Base-by-base conservation (phyloP, 75 land plant genomes). In the Azolla pinnata region DNA sequence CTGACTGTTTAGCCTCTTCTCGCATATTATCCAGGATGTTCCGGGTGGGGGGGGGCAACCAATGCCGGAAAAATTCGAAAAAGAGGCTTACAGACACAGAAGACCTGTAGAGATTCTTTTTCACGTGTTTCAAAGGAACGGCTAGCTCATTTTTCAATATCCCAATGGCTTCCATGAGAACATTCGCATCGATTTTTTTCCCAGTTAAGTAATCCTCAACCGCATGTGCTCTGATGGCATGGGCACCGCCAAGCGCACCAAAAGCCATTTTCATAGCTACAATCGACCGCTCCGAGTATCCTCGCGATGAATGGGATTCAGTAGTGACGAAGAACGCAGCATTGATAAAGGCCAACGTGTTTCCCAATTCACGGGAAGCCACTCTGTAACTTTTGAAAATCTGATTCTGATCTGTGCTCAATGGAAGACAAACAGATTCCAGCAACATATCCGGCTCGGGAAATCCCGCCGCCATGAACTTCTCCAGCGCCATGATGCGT, bases 241-340 rank as follows among this genome's bases (percentile, higher is more conserved):
- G 92, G 29, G 60, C 58, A 12, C 57, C 67, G n/a, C 96, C 96
- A 72, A 66, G 83, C n/a, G 92, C 92, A 61, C 96, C 96, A 61
- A 87, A 87, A 56, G 79, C 92, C 62, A 90, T 60, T 31, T 31
- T 68, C 34, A 71, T 35, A 35, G 5, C 40, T 35, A 12, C 5
- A 12, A 35, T 35, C 40, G 24, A 4, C 4, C 29, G 5, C 16
- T 28, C 29, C 57, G 12, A 14, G 7, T 4, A 7, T 24, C 17
- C 25, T 17, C 10, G 7, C 8, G 4, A 4, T 50, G 19, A 19
- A 4, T 4, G 53, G 25, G 25, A 50, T 17, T 20, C 75, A 56
- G 73, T 30, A 20, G 66, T 65, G 65, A 81, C 85, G 21, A 81
- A 40, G 64, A 87, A 84, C 38, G 97, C 79, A 51, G 88, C 93